Evolutionary conservation across 164 flowering plant genomes (phyloP), one percentile per base, ranked within the genome.

Genomic region (Warburgia ugandensis): DNA sequence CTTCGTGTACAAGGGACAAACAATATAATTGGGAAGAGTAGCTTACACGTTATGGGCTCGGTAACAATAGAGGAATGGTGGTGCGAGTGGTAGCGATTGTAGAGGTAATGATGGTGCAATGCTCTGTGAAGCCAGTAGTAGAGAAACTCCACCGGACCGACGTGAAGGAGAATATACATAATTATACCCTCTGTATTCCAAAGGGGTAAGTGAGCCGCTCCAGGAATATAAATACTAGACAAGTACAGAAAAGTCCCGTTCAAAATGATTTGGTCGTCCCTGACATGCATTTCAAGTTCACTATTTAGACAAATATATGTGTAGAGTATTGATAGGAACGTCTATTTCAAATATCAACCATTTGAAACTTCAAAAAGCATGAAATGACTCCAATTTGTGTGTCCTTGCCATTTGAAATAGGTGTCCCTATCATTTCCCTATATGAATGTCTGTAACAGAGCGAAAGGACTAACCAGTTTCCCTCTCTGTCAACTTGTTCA

Each of bases 81-180:
- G 62, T 74, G 79, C 6, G 82, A 74, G 32, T 77, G 82, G 50
- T 72, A 77, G 39, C 73, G 75, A 17, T 70, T 53, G 68, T 72
- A 77, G 28, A 77, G 72, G 50, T 38, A 74, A 49, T 75, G 79
- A 52, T 77, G 83, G 52, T 77, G 83, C 23, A 77, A 46, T 0
- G 79, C 79, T 38, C 82, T 57, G 45, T 77, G 82, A 16, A 65
- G 32, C 82, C 82, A 77, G 37, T 74, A 74, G 65, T 77, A 77
- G 1, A 77, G 31, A 48, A 69, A 69, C 67, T 77, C 82, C 0
- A 77, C 75, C 0, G 75, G 81, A 14, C 81, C 78, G 13, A 26
- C 26, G 26, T 77, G 81, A 12, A 67, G 48, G 25, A 74, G 37
- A 32, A 60, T 22, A 4, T 51, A 60, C 0, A 62, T 13, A 5